Conservation (phyloP, 768 basidiomycete genomes). For the Leccinum variicolor region DNA sequence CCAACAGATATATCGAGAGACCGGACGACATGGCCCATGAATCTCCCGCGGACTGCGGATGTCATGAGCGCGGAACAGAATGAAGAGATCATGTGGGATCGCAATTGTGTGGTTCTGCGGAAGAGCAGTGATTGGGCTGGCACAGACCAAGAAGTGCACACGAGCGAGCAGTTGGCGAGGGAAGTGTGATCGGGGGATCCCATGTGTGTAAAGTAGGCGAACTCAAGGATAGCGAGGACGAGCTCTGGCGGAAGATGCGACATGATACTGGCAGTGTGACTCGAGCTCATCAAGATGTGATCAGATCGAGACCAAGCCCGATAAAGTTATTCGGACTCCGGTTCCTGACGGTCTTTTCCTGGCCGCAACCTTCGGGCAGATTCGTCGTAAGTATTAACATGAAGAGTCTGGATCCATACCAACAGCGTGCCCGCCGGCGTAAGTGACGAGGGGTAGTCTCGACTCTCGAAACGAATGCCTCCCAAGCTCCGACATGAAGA, state of each 20-base stretch:
- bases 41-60: slow-evolving; percentile 13
- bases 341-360: not conserved
- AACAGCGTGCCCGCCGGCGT: not conserved
- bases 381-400: not conserved
- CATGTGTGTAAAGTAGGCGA: slow-evolving; percentile 19
- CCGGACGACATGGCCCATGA: slow-evolving; percentile 17
- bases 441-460: not conserved
- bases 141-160: slow-evolving; percentile 26
- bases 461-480: not conserved
- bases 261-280: not conserved
- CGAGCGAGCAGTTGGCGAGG: slow-evolving; percentile 24
- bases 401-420: not conserved
- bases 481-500: slow-evolving; percentile 18
- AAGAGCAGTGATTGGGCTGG: slow-evolving; percentile 32
- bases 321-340: not conserved
- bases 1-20: slow-evolving; percentile 24
- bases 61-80: slow-evolving; percentile 17
- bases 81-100: not conserved
- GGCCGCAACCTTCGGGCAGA: not conserved
- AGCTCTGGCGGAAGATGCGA: slow-evolving; percentile 22
- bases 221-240: slow-evolving; percentile 21
- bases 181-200: slow-evolving; percentile 18
- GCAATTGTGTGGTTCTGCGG: slow-evolving; percentile 12
- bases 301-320: not conserved
- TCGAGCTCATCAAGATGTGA: not conserved